phyloP scores from a whole-genome alignment of 75 land plant species.

The Cupressus sempervirens region DNA sequence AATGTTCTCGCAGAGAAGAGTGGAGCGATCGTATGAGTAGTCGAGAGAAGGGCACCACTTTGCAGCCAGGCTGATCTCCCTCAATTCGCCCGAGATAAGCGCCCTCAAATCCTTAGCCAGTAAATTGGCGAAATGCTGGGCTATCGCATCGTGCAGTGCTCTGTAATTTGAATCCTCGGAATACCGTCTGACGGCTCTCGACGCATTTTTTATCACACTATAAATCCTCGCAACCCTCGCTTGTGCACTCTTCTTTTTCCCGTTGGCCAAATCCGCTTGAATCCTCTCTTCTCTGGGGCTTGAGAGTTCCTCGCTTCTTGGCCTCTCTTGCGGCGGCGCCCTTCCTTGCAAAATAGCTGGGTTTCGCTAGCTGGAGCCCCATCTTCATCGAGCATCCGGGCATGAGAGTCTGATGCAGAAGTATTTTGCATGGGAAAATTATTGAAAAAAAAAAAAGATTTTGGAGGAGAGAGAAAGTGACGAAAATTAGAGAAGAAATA shows the following conservation, averaged over 20 bases:
- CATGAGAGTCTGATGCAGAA: too few relatives aligned
- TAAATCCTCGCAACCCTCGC: slow-evolving; percentile 32
- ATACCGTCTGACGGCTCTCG: slow-evolving; percentile 32
- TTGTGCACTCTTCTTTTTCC: slow-evolving; percentile 13
- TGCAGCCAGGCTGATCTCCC: slow-evolving; percentile 44
- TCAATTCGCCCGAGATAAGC: slow-evolving; percentile 17
- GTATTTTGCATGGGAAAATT: too few relatives aligned
- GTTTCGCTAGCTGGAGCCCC: too few relatives aligned
- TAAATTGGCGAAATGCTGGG: slow-evolving; percentile 47
- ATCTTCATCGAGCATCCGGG: too few relatives aligned
- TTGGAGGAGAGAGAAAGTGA: too few relatives aligned
- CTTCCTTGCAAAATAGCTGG: slow-evolving; percentile 23
- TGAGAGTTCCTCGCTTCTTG: slow-evolving; percentile 6
- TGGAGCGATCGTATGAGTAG: slow-evolving; percentile 43
- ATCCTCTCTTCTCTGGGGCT: slow-evolving; percentile 31
- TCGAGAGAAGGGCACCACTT: slow-evolving; percentile 77
- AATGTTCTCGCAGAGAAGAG: slow-evolving; percentile 49
- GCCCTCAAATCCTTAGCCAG: slow-evolving; percentile 29
- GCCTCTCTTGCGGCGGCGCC: slow-evolving; percentile 32
- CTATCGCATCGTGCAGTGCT: slow-evolving; percentile 36
- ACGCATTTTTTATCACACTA: slow-evolving; percentile 24
- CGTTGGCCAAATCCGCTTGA: slow-evolving; percentile 10
- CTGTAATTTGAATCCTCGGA: slow-evolving; percentile 28
- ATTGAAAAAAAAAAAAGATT: too few relatives aligned
- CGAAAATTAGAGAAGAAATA: too few relatives aligned